Evolutionary conservation across 768 basidiomycete genomes (phyloP).

Genomic region (Sarcodon sp.): DNA sequence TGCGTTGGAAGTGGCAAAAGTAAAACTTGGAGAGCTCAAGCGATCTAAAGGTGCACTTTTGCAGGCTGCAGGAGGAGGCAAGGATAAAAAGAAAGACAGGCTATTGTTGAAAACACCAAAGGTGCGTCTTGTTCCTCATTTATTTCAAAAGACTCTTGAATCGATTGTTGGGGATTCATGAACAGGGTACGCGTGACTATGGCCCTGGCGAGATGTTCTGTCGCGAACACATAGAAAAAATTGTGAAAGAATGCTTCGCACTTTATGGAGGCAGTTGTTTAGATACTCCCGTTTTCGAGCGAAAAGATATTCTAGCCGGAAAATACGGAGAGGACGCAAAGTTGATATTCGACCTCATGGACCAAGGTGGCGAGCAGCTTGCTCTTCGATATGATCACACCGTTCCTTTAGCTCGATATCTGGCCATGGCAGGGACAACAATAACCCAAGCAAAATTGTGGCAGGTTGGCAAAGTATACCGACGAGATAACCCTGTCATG

Average conservation of each 20-base stretch:
- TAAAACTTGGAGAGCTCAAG: constrained; percentile 61
- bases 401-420: constrained; percentile 88
- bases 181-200: constrained; percentile 89
- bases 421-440: constrained; percentile 91
- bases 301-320: constrained; percentile 89
- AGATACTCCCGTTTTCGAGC: constrained; percentile 97
- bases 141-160: constrained; percentile 7
- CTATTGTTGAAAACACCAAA: constrained; percentile 90
- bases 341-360: constrained; percentile 93
- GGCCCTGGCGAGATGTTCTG: constrained; percentile 88
- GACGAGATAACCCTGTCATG: constrained; percentile 94
- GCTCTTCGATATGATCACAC: constrained; percentile 94
- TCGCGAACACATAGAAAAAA: constrained; percentile 79
- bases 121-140: constrained; percentile 28
- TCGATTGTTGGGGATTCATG: background rate
- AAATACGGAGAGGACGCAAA: constrained; percentile 98
- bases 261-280: constrained; percentile 84
- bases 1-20: constrained; percentile 47
- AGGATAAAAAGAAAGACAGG: constrained; percentile 50
- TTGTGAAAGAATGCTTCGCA: constrained; percentile 80
- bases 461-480: constrained; percentile 98
- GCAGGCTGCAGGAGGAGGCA: constrained; percentile 26
- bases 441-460: constrained; percentile 72
- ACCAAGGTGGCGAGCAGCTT: constrained; percentile 95
- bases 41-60: constrained; percentile 32